Evolutionary conservation across 108 stramenopile genomes (phyloP).

Genomic region (Phaeodactylum tricornutum): DNA sequence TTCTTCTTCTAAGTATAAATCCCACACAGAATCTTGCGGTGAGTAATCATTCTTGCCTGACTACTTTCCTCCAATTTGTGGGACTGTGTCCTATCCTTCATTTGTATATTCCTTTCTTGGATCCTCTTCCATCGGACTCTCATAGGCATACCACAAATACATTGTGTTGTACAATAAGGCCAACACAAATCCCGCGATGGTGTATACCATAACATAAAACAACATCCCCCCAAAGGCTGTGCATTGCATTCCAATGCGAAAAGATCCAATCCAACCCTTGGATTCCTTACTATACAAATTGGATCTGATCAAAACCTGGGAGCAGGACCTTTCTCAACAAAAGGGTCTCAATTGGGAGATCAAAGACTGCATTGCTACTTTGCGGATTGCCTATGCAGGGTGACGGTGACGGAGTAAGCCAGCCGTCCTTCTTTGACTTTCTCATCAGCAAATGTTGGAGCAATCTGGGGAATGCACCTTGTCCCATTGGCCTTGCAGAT

Average conservation of each 20-base stretch:
- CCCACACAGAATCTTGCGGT: too few relatives aligned
- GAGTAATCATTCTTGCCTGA: too few relatives aligned
- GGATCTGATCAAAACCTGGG: constrained; percentile 49
- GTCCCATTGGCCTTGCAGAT: constrained; percentile 55
- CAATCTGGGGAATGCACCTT: constrained; percentile 22
- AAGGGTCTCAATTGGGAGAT: constrained; percentile 87
- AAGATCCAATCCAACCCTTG: constrained; percentile 21
- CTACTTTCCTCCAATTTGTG: too few relatives aligned
- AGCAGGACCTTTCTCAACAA: constrained; percentile 34
- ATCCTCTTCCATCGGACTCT: too few relatives aligned
- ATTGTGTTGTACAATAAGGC: too few relatives aligned
- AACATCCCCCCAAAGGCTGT: too few relatives aligned
- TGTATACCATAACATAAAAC: too few relatives aligned
- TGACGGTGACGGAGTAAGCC: constrained; percentile 65
- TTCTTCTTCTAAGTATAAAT: too few relatives aligned
- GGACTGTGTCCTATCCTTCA: too few relatives aligned
- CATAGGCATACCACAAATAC: too few relatives aligned
- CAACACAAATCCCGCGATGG: too few relatives aligned
- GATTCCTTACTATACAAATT: constrained; percentile 69
- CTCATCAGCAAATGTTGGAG: constrained; percentile 36
- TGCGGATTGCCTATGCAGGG: constrained; percentile 63
- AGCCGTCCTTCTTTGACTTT: constrained; percentile 56
- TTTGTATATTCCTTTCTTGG: too few relatives aligned
- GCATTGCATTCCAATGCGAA: neutral
- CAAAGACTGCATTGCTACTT: constrained; percentile 61